These are phyloP conservation scores for Ophiostoma tasmaniense DNA, from an alignment of 2,329 filamentous ascomycete species.

Conservation along the genomic window DNA sequence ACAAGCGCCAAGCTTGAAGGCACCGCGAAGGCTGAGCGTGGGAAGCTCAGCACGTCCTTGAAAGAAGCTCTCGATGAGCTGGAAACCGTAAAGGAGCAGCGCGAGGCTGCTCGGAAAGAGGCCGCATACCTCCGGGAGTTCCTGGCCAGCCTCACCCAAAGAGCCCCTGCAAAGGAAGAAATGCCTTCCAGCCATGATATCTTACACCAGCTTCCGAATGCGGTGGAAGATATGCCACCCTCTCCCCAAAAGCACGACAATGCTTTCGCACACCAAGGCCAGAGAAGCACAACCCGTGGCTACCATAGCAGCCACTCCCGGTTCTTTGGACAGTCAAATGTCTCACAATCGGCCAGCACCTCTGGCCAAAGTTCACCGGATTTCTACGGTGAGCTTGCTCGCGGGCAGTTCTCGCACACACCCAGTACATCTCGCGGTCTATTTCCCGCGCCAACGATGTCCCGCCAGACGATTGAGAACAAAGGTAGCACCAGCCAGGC, in stretches of 20 bases:
- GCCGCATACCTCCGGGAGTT: conserved; percentile 14
- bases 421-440: background rate
- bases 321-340: background rate
- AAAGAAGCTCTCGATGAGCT: conserved; percentile 17
- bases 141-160: background rate
- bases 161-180: background rate
- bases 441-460: background rate
- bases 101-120: conserved; percentile 15
- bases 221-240: conserved; percentile 18
- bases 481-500: background rate
- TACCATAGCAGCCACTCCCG: background rate
- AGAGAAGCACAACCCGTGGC: background rate
- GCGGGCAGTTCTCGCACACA: background rate
- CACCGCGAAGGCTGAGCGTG: conserved; percentile 16
- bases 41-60: conserved; percentile 17
- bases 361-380: background rate
- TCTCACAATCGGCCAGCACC: background rate
- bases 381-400: background rate
- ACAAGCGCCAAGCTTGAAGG: conserved; percentile 19
- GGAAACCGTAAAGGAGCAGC: conserved; percentile 11
- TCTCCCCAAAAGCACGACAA: conserved; percentile 10
- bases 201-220: conserved; percentile 11
- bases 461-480: background rate
- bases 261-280: background rate
- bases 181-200: background rate